phyloP scores from a whole-genome alignment of 768 basidiomycete genomes.

The Polyporus arcularius region DNA sequence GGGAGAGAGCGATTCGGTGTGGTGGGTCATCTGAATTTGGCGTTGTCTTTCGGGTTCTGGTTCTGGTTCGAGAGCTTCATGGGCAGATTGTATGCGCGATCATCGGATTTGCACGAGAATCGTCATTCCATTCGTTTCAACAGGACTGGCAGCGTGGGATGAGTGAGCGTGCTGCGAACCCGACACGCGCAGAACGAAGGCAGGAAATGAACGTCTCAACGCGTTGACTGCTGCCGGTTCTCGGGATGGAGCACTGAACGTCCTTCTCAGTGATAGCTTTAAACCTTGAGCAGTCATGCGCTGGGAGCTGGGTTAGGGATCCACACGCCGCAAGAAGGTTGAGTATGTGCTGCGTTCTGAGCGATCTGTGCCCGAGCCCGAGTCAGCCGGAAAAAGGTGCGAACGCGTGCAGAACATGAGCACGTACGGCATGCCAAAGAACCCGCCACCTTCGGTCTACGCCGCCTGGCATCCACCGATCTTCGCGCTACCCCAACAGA shows the following conservation, averaged over 20 bases:
- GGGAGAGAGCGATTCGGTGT: conserved; percentile 13
- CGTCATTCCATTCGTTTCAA: not conserved
- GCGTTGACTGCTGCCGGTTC: not conserved
- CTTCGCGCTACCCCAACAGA: not conserved
- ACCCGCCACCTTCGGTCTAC: not conserved
- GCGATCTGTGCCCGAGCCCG: not conserved
- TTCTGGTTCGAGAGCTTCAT: not conserved
- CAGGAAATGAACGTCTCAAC: not conserved
- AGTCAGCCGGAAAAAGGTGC: not conserved
- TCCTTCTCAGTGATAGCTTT: not conserved
- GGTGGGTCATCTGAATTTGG: conserved; percentile 16
- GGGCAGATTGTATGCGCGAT: not conserved
- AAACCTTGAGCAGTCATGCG: no score
- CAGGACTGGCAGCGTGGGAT: not conserved
- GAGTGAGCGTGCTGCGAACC: not conserved
- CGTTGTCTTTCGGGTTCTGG: not conserved
- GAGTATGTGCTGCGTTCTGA: not conserved
- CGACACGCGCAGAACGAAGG: not conserved
- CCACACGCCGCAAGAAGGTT: no score
- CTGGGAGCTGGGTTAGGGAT: no score
- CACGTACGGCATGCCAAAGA: not conserved
- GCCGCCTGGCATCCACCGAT: not conserved
- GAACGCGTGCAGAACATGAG: not conserved
- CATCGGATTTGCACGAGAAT: no score
- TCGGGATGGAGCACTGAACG: not conserved